phyloP scores from a whole-genome alignment of 805 yeast species.

The Yarrowia alimentaria region DNA sequence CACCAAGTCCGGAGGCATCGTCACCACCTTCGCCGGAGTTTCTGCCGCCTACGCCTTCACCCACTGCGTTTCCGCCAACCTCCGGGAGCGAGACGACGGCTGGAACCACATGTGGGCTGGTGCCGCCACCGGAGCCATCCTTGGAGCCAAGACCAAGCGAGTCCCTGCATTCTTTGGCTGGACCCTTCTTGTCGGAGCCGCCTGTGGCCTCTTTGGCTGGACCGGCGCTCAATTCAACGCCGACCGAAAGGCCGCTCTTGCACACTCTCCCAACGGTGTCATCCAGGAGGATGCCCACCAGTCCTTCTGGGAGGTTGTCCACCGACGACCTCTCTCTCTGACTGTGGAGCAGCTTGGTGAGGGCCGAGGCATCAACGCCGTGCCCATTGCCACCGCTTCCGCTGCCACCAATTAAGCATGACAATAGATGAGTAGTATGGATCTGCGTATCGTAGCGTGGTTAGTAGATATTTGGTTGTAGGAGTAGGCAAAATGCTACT shows the following conservation, averaged over 20 bases:
- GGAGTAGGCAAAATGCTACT: no score
- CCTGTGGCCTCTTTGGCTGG: constrained; percentile 46
- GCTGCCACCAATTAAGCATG: constrained; percentile 12
- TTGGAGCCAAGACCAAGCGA: constrained; percentile 42
- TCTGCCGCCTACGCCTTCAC: constrained; percentile 50
- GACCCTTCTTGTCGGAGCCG: constrained; percentile 46
- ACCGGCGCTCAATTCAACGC: constrained; percentile 34
- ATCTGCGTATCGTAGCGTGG: background rate
- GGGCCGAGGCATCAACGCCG: constrained; percentile 27
- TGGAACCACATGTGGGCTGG: constrained; percentile 56
- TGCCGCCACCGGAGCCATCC: constrained; percentile 46
- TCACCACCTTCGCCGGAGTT: constrained; percentile 44
- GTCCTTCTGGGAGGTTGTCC: constrained; percentile 76
- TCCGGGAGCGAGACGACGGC: constrained; percentile 62
- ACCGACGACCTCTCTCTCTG: constrained; percentile 79
- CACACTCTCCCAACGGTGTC: constrained; percentile 39
- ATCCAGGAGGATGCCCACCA: constrained; percentile 45
- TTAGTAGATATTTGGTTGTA: no score
- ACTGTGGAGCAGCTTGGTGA: constrained; percentile 72
- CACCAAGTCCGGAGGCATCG: constrained; percentile 28
- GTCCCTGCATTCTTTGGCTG: constrained; percentile 48
- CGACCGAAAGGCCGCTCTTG: constrained; percentile 36
- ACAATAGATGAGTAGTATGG: constrained; percentile 6
- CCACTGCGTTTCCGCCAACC: constrained; percentile 51
- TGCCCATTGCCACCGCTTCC: constrained; percentile 26